A percentile compares a stretch with the other conserved stretches of the same genome.
phyloP scores from a whole-genome alignment of 2,329 filamentous ascomycete species.

The Chalaropsis ovoidea region DNA sequence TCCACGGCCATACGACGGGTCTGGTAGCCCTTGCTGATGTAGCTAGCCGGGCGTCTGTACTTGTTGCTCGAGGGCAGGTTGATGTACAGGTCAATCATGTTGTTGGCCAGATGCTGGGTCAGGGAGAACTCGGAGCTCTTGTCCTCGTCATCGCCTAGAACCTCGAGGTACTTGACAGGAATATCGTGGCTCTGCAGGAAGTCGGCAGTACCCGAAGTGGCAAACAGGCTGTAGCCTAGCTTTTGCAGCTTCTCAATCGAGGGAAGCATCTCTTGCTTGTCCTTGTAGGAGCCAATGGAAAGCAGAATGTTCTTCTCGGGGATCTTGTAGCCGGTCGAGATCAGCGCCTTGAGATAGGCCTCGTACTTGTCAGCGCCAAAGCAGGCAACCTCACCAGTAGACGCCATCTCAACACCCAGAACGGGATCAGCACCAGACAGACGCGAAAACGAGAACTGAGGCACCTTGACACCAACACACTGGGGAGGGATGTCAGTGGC shows the following conservation, averaged over 20 bases:
- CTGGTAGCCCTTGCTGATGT: conserved; percentile 95
- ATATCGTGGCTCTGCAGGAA: conserved; percentile 90
- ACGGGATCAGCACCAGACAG: conserved; percentile 93
- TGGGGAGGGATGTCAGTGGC: conserved; percentile 62
- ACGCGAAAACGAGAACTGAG: conserved; percentile 97
- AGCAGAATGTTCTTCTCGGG: conserved; percentile 91
- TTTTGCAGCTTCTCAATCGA: conserved; percentile 82
- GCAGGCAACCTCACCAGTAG: conserved; percentile 93
- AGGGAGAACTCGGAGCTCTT: conserved; percentile 95
- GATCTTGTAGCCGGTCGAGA: conserved; percentile 92
- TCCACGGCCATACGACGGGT: conserved; percentile 97
- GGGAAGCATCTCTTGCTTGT: conserved; percentile 94
- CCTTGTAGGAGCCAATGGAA: conserved; percentile 94
- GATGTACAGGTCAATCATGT: conserved; percentile 97
- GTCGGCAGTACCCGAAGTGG: conserved; percentile 91
- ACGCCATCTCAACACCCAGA: conserved; percentile 97
- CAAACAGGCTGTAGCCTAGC: conserved; percentile 90
- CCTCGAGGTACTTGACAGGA: conserved; percentile 85
- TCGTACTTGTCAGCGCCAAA: conserved; percentile 96
- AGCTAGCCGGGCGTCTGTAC: conserved; percentile 91
- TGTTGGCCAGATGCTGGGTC: conserved; percentile 92
- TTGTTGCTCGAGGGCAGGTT: conserved; percentile 98
- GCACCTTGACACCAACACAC: conserved; percentile 93
- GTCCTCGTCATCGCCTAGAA: conserved; percentile 67
- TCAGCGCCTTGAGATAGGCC: conserved; percentile 89